Evolutionary conservation across 2,329 filamentous ascomycete species (phyloP).

Genomic region (Coniochaeta ligniaria): DNA sequence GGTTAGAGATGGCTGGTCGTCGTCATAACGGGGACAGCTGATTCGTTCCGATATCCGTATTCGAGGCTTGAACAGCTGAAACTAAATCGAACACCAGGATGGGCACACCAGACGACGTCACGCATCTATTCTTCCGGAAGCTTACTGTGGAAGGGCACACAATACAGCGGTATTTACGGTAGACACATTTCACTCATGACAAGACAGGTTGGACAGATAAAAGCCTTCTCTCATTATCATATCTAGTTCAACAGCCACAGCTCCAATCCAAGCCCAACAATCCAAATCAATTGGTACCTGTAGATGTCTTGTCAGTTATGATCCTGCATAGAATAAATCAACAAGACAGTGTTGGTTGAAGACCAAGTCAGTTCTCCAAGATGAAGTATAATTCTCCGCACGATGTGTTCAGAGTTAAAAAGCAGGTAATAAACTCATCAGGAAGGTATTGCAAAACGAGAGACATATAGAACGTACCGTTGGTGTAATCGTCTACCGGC

Average conservation of each 20-base stretch:
- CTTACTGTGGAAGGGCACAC: too few species aligned
- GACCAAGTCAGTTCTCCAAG: constrained; percentile 54
- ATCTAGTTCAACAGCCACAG: not conserved
- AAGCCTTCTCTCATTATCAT: not conserved
- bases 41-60: not conserved
- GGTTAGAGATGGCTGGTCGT: not conserved
- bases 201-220: not conserved
- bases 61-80: not conserved
- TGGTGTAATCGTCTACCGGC: not conserved
- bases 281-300: not conserved
- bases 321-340: not conserved
- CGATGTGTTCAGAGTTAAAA: constrained; percentile 43
- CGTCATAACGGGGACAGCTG: not conserved
- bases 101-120: not conserved
- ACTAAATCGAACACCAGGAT: not conserved
- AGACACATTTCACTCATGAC: not conserved
- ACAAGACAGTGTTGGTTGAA: constrained; percentile 11
- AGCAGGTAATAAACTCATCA: constrained; percentile 25
- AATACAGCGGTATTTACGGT: not conserved
- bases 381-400: constrained; percentile 49
- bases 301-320: not conserved
- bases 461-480: not conserved
- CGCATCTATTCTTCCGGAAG: not conserved
- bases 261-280: not conserved
- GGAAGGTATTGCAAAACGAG: not conserved